These are phyloP conservation scores for Cladobotryum mycophilum DNA, from an alignment of 2,329 filamentous ascomycete species.

Conservation along the genomic window DNA sequence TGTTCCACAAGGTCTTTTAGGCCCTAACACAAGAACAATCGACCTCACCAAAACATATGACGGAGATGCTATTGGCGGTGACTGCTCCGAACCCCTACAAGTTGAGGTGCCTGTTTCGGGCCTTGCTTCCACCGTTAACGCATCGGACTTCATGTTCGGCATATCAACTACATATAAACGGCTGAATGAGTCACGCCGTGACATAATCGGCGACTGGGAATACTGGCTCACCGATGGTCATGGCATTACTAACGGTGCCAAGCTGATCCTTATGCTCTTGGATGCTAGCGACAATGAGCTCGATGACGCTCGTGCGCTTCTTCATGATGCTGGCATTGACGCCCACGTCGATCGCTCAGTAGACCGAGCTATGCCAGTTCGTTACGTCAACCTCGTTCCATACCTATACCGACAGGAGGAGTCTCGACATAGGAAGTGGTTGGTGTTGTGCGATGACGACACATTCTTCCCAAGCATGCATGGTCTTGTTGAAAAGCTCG, in stretches of 20 bases:
- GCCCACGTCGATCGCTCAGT: slow-evolving; percentile 52
- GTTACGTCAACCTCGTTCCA: slow-evolving; percentile 50
- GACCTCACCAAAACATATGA: slow-evolving; percentile 38
- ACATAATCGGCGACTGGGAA: slow-evolving; percentile 51
- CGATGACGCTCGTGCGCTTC: slow-evolving; percentile 39
- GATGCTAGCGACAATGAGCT: slow-evolving; percentile 48
- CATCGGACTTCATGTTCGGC: slow-evolving; percentile 53
- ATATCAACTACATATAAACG: slow-evolving; percentile 53
- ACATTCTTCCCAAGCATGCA: slow-evolving; percentile 59
- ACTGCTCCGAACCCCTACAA: slow-evolving; percentile 38
- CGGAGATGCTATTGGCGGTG: slow-evolving; percentile 28
- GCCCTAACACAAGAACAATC: slow-evolving; percentile 42
- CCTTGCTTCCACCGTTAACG: slow-evolving; percentile 44
- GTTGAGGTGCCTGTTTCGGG: slow-evolving; percentile 46
- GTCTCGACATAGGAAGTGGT: slow-evolving; percentile 48
- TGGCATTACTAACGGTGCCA: slow-evolving; percentile 50
- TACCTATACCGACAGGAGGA: slow-evolving; percentile 47
- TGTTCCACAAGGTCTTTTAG: slow-evolving; percentile 42
- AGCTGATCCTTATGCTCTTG: slow-evolving; percentile 48
- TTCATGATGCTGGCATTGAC: slow-evolving; percentile 46
- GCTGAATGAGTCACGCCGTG: slow-evolving; percentile 45
- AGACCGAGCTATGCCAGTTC: slow-evolving; percentile 50
- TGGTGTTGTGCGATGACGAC: slow-evolving; percentile 58
- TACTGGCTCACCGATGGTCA: slow-evolving; percentile 54
- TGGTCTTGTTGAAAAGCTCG: slow-evolving; percentile 44